Evolutionary conservation across 2,329 filamentous ascomycete species (phyloP).

Genomic region (Lasiodiplodia citricola): DNA sequence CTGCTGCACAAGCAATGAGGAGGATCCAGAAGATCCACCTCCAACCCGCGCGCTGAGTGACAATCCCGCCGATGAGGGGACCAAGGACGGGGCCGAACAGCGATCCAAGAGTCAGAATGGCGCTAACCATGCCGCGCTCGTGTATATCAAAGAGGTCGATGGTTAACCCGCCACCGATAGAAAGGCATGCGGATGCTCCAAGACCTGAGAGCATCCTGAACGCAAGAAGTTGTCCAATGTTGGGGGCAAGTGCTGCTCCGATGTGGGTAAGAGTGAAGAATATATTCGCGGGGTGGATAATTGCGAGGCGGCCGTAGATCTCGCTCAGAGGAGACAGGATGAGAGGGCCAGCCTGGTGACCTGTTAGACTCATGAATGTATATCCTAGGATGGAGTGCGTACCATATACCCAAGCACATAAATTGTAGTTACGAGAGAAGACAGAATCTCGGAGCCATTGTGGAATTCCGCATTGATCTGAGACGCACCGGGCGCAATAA

Average conservation of each 20-base stretch:
- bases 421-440: slow-evolving; percentile 41
- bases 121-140: neutral
- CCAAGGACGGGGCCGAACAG: slow-evolving; percentile 39
- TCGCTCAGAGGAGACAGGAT: slow-evolving; percentile 25
- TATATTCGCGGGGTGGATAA: slow-evolving; percentile 5
- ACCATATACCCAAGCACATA: slow-evolving; percentile 43
- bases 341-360: slow-evolving; percentile 29
- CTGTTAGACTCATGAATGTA: neutral
- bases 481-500: slow-evolving; percentile 41
- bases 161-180: neutral
- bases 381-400: neutral
- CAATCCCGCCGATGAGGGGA: slow-evolving; percentile 42
- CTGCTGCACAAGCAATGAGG: slow-evolving; percentile 31
- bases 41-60: slow-evolving; percentile 41
- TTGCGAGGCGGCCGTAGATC: slow-evolving; percentile 25
- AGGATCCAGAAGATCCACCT: slow-evolving; percentile 44
- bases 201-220: neutral
- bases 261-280: slow-evolving; percentile 22
- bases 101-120: neutral
- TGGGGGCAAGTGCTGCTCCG: neutral
- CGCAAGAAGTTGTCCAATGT: neutral
- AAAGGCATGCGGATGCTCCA: neutral
- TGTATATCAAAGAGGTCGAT: slow-evolving; percentile 9
- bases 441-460: slow-evolving; percentile 39
- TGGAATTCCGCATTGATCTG: slow-evolving; percentile 40